Conservation (phyloP, 2,329 filamentous ascomycete species). For the Cercospora nicotianae region DNA sequence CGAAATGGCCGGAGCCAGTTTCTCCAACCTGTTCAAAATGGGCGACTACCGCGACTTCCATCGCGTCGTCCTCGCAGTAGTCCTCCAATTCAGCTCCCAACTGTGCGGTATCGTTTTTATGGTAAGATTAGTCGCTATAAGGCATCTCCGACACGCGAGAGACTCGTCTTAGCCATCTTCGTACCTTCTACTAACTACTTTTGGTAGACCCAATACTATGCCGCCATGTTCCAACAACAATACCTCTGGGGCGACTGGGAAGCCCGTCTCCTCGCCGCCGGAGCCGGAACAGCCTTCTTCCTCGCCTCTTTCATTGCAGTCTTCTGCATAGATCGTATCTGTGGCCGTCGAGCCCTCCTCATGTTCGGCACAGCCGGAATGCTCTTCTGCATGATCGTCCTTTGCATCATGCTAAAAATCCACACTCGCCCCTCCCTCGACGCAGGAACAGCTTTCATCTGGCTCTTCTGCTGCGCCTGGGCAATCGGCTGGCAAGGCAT, state of each 20-base stretch:
- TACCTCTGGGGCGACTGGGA: slow-evolving; percentile 31
- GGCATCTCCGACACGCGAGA: no score
- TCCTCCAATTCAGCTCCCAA: slow-evolving; percentile 42
- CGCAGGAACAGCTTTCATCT: slow-evolving; percentile 56
- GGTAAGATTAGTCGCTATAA: not conserved
- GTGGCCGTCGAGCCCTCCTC: slow-evolving; percentile 35
- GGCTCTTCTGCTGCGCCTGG: slow-evolving; percentile 63
- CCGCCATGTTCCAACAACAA: slow-evolving; percentile 45
- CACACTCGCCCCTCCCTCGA: slow-evolving; percentile 43
- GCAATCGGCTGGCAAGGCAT: slow-evolving; percentile 62
- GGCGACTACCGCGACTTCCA: slow-evolving; percentile 40
- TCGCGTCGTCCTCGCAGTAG: slow-evolving; percentile 37
- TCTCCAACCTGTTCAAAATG: slow-evolving; percentile 35
- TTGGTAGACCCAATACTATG: slow-evolving; percentile 45
- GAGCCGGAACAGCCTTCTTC: slow-evolving; percentile 50
- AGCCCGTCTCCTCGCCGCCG: slow-evolving; percentile 37
- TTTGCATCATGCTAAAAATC: slow-evolving; percentile 44
- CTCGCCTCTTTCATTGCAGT: slow-evolving; percentile 53
- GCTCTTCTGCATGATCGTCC: slow-evolving; percentile 65
- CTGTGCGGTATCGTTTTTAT: slow-evolving; percentile 41
- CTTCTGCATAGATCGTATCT: slow-evolving; percentile 43
- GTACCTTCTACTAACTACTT: no score
- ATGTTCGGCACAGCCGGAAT: slow-evolving; percentile 46
- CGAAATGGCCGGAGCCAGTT: slow-evolving; percentile 42
- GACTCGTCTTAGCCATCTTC: no score